A percentile compares a stretch with the other conserved stretches of the same genome.
Evolutionary conservation across 805 yeast species (phyloP).

Genomic region (Myxozyma mucilagina): DNA sequence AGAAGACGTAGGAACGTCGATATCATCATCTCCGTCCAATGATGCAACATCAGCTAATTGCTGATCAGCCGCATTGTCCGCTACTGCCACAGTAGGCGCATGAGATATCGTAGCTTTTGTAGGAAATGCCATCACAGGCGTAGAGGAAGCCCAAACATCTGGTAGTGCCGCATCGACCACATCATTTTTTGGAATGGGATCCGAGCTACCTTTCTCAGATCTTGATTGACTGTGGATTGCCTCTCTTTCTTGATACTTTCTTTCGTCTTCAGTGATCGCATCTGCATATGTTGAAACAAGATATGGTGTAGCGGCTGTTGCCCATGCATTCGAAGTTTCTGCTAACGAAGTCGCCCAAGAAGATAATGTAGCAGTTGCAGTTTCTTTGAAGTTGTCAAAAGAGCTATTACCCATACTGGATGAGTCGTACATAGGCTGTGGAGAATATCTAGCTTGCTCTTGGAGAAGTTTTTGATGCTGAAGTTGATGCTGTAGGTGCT

Average conservation of each 20-base stretch:
- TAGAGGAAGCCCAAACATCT: constrained; percentile 1
- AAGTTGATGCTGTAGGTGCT: constrained; percentile 1
- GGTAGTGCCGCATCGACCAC: constrained; percentile 4
- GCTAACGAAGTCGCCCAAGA: constrained; percentile 29
- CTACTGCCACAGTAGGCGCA: not conserved
- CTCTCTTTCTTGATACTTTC: not conserved
- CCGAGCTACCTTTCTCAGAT: not conserved
- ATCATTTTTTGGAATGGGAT: not conserved
- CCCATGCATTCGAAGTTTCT: constrained; percentile 26
- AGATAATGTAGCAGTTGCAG: constrained; percentile 20
- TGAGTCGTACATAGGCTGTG: not conserved
- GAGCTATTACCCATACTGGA: not conserved
- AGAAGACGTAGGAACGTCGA: not conserved
- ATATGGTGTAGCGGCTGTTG: constrained; percentile 25
- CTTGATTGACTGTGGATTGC: not conserved
- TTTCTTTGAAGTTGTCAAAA: constrained; percentile 9
- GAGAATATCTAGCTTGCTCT: not conserved
- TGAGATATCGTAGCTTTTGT: not conserved
- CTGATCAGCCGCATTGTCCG: not conserved
- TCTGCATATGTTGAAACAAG: constrained; percentile 17
- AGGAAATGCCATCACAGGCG: not conserved
- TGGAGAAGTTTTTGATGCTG: not conserved
- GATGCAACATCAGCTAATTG: not conserved
- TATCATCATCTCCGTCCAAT: not conserved
- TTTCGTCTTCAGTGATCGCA: constrained; percentile 2